Percentiles rank a stretch among this genome's conserved stretches.
Evolutionary conservation across 2,329 filamentous ascomycete species (phyloP).

Genomic region (Coniochaeta ligniaria): DNA sequence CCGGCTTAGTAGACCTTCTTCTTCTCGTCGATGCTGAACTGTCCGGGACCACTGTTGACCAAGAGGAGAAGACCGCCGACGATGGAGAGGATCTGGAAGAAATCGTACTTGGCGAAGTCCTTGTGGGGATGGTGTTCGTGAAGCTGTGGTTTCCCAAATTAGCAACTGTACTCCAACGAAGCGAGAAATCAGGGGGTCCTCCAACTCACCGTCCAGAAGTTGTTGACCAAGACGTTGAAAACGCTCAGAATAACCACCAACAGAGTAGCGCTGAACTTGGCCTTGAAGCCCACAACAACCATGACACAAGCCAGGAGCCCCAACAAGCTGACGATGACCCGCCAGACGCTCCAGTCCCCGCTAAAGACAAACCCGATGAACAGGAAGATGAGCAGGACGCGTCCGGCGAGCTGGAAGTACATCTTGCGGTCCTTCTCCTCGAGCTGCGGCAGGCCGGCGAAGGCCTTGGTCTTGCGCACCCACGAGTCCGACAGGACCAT

Average conservation of each 20-base stretch:
- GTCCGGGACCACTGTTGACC: slow-evolving; percentile 96
- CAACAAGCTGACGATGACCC: slow-evolving; percentile 75
- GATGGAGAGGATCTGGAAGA: slow-evolving; percentile 99
- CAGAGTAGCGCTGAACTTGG: slow-evolving; percentile 95
- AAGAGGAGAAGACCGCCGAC: slow-evolving; percentile 92
- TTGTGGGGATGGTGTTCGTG: slow-evolving; percentile 98
- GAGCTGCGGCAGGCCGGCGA: slow-evolving; percentile 84
- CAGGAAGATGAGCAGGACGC: slow-evolving; percentile 93
- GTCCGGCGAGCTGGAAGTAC: slow-evolving; percentile 98
- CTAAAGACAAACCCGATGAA: slow-evolving; percentile 96
- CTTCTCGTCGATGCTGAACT: slow-evolving; percentile 99
- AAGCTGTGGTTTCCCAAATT: slow-evolving; percentile 49
- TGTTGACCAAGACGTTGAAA: slow-evolving; percentile 97
- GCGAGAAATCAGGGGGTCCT: background rate
- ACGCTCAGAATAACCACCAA: slow-evolving; percentile 91
- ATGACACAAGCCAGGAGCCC: slow-evolving; percentile 92
- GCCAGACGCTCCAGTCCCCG: slow-evolving; percentile 85
- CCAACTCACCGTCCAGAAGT: slow-evolving; percentile 93
- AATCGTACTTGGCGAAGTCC: slow-evolving; percentile 99
- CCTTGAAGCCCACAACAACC: slow-evolving; percentile 99
- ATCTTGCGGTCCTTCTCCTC: slow-evolving; percentile 99
- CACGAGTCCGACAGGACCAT: slow-evolving; percentile 98
- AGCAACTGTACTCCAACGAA: slow-evolving; percentile 1
- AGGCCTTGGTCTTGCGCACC: slow-evolving; percentile 96
- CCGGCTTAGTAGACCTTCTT: slow-evolving; percentile 89